Conservation (phyloP, 169 alveolate species). For the Plasmodium gonderi region DNA sequence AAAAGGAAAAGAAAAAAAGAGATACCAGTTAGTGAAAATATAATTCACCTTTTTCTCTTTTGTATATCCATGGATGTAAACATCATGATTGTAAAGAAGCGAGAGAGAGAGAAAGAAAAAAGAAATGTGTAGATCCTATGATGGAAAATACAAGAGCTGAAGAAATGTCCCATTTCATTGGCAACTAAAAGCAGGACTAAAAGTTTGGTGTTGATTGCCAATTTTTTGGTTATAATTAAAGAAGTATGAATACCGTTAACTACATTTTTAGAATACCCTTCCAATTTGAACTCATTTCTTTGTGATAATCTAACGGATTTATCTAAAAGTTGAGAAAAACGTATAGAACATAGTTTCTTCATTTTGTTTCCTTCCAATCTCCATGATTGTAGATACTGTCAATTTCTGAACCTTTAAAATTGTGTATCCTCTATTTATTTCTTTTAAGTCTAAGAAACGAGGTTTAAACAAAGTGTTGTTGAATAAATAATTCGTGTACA, state of each 20-base stretch:
- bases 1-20: too few relatives aligned
- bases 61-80: too few relatives aligned
- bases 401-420: neutral
- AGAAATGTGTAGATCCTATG: neutral
- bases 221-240: too few relatives aligned
- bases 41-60: too few relatives aligned
- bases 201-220: neutral
- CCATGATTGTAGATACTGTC: neutral
- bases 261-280: neutral
- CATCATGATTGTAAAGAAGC: too few relatives aligned
- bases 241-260: too few relatives aligned
- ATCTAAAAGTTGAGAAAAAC: neutral
- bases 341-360: neutral
- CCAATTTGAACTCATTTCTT: neutral
- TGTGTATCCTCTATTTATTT: neutral
- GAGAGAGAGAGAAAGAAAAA: too few relatives aligned
- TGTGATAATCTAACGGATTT: too few relatives aligned
- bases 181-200: neutral
- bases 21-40: too few relatives aligned
- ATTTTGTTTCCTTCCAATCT: neutral
- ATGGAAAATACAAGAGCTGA: neutral
- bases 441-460: too few relatives aligned
- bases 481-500: too few relatives aligned
- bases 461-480: too few relatives aligned
- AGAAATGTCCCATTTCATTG: neutral